These are phyloP conservation scores for Cenococcum geophilum DNA, from an alignment of 495 filamentous ascomycete genomes.

Conservation along the genomic window DNA sequence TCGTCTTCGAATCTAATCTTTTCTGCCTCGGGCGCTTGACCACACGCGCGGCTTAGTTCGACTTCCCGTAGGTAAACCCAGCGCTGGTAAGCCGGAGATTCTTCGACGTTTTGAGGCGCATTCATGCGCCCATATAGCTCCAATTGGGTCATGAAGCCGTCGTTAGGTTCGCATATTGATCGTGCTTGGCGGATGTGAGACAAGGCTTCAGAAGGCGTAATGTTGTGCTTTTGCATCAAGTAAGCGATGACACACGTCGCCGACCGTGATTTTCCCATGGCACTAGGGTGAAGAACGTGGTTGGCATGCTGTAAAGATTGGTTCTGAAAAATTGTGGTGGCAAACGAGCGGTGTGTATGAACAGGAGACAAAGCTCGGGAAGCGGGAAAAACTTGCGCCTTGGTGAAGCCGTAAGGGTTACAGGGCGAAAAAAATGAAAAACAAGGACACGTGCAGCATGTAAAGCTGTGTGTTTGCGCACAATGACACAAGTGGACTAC, in stretches of 20 bases:
- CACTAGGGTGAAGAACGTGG: slow-evolving; percentile 49
- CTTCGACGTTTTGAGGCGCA: slow-evolving; percentile 63
- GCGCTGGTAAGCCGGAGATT: slow-evolving; percentile 69
- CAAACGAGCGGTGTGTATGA: slow-evolving; percentile 28
- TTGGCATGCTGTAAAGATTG: slow-evolving; percentile 30
- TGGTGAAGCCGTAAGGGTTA: slow-evolving; percentile 13
- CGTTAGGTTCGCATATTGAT: slow-evolving; percentile 74
- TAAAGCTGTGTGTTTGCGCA: neutral
- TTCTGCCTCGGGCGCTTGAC: slow-evolving; percentile 57
- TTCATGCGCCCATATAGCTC: slow-evolving; percentile 76
- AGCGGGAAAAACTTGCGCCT: slow-evolving; percentile 9
- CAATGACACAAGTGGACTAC: slow-evolving; percentile 6
- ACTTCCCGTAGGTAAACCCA: slow-evolving; percentile 83
- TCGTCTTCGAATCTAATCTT: slow-evolving; percentile 84
- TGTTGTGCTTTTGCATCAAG: slow-evolving; percentile 59
- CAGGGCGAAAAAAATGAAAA: neutral
- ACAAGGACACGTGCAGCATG: too few relatives aligned
- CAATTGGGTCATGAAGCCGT: slow-evolving; percentile 82
- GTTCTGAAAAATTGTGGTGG: slow-evolving; percentile 18
- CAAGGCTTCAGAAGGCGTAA: slow-evolving; percentile 56
- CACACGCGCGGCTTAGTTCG: slow-evolving; percentile 61
- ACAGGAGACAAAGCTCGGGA: neutral
- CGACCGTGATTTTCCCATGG: slow-evolving; percentile 93
- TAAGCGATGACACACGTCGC: slow-evolving; percentile 79
- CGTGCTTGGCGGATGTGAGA: slow-evolving; percentile 57